Conservation (phyloP, 2,329 filamentous ascomycete species). For the Colletotrichum sp. region DNA sequence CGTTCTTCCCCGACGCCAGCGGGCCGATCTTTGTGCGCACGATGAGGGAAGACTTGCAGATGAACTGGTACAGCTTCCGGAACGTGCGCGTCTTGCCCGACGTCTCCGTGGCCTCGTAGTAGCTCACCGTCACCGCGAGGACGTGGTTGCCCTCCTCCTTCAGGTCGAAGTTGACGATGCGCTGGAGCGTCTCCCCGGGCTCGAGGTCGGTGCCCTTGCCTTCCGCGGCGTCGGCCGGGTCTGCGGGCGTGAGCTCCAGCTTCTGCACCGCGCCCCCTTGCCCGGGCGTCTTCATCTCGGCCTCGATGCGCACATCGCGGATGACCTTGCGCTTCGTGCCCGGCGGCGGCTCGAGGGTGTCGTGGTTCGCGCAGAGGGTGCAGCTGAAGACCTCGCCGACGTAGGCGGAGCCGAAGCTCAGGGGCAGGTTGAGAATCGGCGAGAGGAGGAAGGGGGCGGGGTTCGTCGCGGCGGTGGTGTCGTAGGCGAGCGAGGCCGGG, state of each 20-base stretch:
- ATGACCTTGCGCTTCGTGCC: conserved; percentile 54
- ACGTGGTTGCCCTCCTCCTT: conserved; percentile 96
- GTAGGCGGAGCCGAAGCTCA: conserved; percentile 92
- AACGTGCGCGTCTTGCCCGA: conserved; percentile 81
- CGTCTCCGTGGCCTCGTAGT: conserved; percentile 83
- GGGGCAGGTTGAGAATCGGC: conserved; percentile 80
- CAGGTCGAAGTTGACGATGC: conserved; percentile 83
- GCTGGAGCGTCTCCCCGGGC: conserved; percentile 75
- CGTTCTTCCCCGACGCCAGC: conserved; percentile 44
- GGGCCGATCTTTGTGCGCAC: conserved; percentile 88
- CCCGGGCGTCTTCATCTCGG: conserved; percentile 94
- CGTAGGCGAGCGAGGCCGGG: conserved; percentile 78
- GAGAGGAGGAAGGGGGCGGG: conserved; percentile 61
- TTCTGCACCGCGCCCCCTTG: conserved; percentile 59
- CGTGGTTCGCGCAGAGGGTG: conserved; percentile 95
- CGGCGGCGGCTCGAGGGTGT: conserved; percentile 45
- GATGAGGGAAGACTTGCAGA: conserved; percentile 87
- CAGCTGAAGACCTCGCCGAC: conserved; percentile 96
- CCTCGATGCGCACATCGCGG: conserved; percentile 80
- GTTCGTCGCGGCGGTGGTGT: conserved; percentile 46
- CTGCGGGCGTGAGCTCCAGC: conserved; percentile 60
- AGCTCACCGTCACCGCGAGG: conserved; percentile 89
- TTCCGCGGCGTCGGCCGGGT: background rate
- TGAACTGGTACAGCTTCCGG: conserved; percentile 94
- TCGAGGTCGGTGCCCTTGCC: conserved; percentile 53